A percentile compares a stretch with the other conserved stretches of the same genome.
Evolutionary conservation across 2,329 filamentous ascomycete species (phyloP).

Genomic region (Aspergillus floridensis): DNA sequence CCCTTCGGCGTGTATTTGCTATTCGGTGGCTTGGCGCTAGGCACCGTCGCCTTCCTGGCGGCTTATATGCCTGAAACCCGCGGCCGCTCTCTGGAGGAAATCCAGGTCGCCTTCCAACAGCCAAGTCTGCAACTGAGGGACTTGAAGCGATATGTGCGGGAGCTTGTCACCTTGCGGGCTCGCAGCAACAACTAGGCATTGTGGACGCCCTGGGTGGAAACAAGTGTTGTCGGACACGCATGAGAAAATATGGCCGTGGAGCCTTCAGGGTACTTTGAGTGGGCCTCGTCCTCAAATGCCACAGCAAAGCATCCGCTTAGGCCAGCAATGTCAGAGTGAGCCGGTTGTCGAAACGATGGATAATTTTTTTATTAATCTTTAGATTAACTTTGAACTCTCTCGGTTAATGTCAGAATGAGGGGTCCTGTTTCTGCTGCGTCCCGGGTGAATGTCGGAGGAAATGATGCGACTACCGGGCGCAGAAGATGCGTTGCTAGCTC

Average conservation of each 20-base stretch:
- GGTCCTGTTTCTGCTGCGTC: not conserved
- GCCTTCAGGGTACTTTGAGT: not conserved
- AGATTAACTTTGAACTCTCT: not conserved
- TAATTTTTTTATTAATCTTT: not conserved
- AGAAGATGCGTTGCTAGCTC: not conserved
- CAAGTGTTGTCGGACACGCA: not conserved
- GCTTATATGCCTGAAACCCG: not conserved
- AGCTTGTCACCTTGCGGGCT: not conserved
- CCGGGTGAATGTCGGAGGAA: not conserved
- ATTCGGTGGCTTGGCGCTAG: not conserved
- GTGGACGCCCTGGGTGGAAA: not conserved
- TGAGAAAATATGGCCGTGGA: not conserved
- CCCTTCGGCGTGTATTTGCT: not conserved
- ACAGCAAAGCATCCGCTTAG: not conserved
- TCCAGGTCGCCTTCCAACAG: not conserved
- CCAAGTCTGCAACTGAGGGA: not conserved
- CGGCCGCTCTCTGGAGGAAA: not conserved
- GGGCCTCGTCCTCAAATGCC: not conserved
- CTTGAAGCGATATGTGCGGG: not conserved
- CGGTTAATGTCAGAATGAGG: not conserved
- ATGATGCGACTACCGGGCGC: not conserved
- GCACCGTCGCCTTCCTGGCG: not conserved
- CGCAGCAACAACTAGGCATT: not conserved
- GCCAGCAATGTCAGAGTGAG: not conserved
- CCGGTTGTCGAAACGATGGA: not conserved